These are phyloP conservation scores for Boehmeria nivea DNA, from an alignment of 306 rosid species.

Conservation along the genomic window DNA sequence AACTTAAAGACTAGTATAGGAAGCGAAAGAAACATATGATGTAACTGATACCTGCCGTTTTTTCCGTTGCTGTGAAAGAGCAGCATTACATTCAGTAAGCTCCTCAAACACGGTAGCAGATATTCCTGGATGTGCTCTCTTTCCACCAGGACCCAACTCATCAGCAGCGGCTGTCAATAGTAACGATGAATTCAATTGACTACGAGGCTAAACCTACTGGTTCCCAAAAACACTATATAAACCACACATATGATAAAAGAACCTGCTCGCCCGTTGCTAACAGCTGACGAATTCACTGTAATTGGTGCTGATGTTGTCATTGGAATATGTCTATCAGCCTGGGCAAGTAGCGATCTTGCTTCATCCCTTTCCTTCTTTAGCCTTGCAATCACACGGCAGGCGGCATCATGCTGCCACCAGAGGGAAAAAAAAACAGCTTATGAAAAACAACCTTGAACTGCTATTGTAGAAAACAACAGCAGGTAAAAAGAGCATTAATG, in stretches of 20 bases:
- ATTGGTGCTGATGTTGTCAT: constrained; percentile 35
- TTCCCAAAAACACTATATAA: constrained; percentile 1
- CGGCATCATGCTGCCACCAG: constrained; percentile 84
- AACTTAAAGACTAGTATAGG: constrained; percentile 3
- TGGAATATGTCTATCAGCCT: constrained; percentile 72
- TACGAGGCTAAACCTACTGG: constrained; percentile 4
- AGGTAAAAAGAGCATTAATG: too few relatives aligned
- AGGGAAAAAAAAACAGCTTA: constrained; percentile 15
- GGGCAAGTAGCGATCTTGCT: constrained; percentile 80
- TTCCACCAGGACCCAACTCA: constrained; percentile 58
- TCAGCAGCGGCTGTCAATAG: constrained; percentile 51
- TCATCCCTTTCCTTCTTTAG: constrained; percentile 90
- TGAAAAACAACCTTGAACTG: not conserved
- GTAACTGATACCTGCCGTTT: constrained; percentile 62
- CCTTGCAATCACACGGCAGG: constrained; percentile 94
- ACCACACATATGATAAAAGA: constrained; percentile 5
- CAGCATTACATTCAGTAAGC: constrained; percentile 79
- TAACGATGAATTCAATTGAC: constrained; percentile 10
- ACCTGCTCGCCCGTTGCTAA: constrained; percentile 87
- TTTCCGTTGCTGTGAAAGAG: constrained; percentile 87
- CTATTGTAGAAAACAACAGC: not conserved
- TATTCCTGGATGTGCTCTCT: constrained; percentile 64
- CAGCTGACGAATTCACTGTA: constrained; percentile 45
- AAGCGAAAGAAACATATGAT: not conserved
- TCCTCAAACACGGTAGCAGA: constrained; percentile 55